Evolutionary conservation across 768 basidiomycete genomes (phyloP), one percentile per base, ranked within the genome.

Genomic region (Podaxis sp.): DNA sequence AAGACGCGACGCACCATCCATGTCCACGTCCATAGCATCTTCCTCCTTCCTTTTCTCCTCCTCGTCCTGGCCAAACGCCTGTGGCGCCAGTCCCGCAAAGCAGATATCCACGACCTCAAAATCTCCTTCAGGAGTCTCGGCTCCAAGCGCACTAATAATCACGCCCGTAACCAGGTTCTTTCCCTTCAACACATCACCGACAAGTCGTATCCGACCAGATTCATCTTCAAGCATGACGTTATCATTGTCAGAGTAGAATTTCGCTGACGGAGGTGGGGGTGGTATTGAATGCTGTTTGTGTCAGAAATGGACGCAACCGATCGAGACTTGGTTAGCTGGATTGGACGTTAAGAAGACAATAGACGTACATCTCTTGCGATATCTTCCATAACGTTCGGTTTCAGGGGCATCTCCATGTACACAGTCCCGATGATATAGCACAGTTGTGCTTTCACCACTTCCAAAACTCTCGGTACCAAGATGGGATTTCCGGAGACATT

Each of bases 321-420:
- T 33, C 10, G 33, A 33, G 33, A 33, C 33, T 33, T 10, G 44
- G 41, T 44, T 20, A 44, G 41, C n/a, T 20, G 7, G 26, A 37
- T n/a, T 26, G 40, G 3, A 28, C 24, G 26, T 15, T 46, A 66
- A 64, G 22, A 57, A 24, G 41, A 6, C 20, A 64, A 55, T 51
- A 36, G 62, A 44, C 50, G 52, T 22, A 98, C 97, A 69, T 99
- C 95, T 73, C 92, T 84, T 24, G 89, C 94, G 66, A 99, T 85
- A 66, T 99, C 97, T 68, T 95, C 91, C 65, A 99, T 82, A n/a
- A 99, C 92, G 70, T 98, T 99, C 0, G 96, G 96, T 71, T 99
- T 99, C 56, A 99, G 80, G 8, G 95, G 93, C 97, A 99, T 99
- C 64, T 99, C 95, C 87, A 99, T 90, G 74, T 98, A 99, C 5